These are phyloP conservation scores for Lumnitzera racemosa DNA, from an alignment of 345 rosid genomes.

Conservation along the genomic window DNA sequence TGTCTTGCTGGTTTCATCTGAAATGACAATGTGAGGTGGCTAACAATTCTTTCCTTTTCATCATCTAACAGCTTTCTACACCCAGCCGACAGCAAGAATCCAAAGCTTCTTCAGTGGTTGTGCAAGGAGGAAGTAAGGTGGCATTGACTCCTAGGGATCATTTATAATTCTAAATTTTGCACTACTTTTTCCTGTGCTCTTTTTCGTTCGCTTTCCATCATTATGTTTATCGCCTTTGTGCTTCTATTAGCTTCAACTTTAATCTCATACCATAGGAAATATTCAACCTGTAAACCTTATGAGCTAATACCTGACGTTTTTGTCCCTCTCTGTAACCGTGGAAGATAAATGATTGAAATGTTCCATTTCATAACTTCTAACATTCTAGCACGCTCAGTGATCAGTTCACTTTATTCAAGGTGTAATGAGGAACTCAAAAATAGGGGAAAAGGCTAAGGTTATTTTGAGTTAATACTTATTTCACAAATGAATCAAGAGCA, in stretches of 20 bases:
- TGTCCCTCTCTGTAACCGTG: too few relatives aligned
- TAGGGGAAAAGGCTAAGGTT: too few relatives aligned
- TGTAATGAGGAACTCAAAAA: too few relatives aligned
- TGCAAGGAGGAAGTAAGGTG: conserved; percentile 98
- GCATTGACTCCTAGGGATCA: conserved; percentile 4
- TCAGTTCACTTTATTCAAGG: too few relatives aligned
- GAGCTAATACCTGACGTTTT: too few relatives aligned
- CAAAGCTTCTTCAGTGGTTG: conserved; percentile 69
- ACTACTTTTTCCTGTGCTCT: not conserved
- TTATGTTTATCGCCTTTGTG: not conserved
- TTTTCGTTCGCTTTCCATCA: not conserved
- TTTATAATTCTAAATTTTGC: not conserved
- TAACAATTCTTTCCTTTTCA: conserved; percentile 4
- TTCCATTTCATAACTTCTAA: too few relatives aligned
- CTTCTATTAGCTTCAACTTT: not conserved
- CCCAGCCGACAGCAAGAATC: conserved; percentile 92
- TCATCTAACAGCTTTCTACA: conserved; percentile 68
- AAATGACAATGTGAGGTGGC: too few relatives aligned
- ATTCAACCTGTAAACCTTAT: too few relatives aligned
- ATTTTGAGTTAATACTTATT: too few relatives aligned
- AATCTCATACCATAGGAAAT: not conserved
- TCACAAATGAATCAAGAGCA: too few relatives aligned
- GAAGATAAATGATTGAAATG: too few relatives aligned
- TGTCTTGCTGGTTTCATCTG: not conserved
- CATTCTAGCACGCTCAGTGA: too few relatives aligned